These are phyloP conservation scores for Trichosporon sp. DNA, from an alignment of 1,284 basidiomycete genomes.

Conservation along the genomic window DNA sequence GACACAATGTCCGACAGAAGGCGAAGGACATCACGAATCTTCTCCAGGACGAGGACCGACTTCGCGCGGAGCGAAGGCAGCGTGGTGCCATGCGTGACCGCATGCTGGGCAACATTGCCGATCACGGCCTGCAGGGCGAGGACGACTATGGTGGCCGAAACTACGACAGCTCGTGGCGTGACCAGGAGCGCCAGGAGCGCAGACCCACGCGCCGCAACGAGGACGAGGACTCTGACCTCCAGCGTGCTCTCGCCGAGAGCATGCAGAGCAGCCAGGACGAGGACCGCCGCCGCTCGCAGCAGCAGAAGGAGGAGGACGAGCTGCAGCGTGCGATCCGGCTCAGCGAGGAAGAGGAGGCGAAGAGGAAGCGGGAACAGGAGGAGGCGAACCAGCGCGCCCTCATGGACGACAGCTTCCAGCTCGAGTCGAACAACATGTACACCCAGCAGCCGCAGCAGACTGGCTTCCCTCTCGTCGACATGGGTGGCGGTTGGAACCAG, in stretches of 20 bases:
- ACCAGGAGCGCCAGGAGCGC: slow-evolving; percentile 25
- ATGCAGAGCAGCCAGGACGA: slow-evolving; percentile 77
- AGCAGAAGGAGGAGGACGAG: slow-evolving; percentile 67
- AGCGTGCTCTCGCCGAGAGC: slow-evolving; percentile 81
- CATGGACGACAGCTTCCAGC: slow-evolving; percentile 81
- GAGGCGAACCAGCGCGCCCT: slow-evolving; percentile 73
- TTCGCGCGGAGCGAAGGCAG: slow-evolving; percentile 78
- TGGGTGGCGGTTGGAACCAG: slow-evolving; percentile 54
- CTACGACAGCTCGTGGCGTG: slow-evolving; percentile 19
- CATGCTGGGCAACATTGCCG: slow-evolving; percentile 70
- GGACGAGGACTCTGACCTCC: slow-evolving; percentile 78
- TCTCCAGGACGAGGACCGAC: slow-evolving; percentile 81
- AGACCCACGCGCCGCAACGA: slow-evolving; percentile 18
- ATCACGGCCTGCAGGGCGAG: slow-evolving; percentile 56
- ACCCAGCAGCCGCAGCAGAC: slow-evolving; percentile 48
- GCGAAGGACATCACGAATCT: slow-evolving; percentile 98
- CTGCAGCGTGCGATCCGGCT: slow-evolving; percentile 74
- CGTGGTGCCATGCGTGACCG: slow-evolving; percentile 93
- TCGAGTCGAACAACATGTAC: slow-evolving; percentile 55
- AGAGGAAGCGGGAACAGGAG: slow-evolving; percentile 68
- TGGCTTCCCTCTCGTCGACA: slow-evolving; percentile 65
- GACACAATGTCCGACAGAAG: slow-evolving; percentile 97
- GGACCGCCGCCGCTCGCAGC: slow-evolving; percentile 60
- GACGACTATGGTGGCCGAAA: slow-evolving; percentile 54
- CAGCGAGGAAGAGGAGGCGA: slow-evolving; percentile 84